Evolutionary conservation across 2,329 filamentous ascomycete genomes (phyloP).

Genomic region (Fusarium anthophilum): DNA sequence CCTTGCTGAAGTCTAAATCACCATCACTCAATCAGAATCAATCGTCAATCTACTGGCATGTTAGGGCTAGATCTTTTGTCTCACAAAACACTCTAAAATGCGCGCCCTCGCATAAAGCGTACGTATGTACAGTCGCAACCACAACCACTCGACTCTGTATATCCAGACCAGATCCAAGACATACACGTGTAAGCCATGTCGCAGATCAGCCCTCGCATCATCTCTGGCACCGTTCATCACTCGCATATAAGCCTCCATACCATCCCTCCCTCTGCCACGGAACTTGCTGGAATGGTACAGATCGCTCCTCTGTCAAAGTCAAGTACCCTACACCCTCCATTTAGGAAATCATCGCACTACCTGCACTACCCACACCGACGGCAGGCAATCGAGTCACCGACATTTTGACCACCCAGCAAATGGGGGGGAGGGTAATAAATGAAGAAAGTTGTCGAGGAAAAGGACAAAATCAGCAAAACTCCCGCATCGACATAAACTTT

Average conservation of each 20-base stretch:
- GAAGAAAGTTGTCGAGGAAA: not conserved
- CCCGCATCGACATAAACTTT: not conserved
- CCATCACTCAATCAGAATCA: not conserved
- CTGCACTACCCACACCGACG: not conserved
- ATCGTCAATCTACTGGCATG: conserved; percentile 7
- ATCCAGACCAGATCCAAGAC: not conserved
- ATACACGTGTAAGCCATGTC: conserved; percentile 23
- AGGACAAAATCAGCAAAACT: not conserved
- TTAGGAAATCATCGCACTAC: not conserved
- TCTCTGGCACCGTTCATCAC: not conserved
- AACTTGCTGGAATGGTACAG: conserved; percentile 19
- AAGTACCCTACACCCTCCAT: conserved; percentile 8
- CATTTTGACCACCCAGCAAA: not conserved
- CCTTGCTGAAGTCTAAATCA: conserved; percentile 2
- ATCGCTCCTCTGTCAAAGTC: not conserved
- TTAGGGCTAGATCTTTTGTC: not conserved
- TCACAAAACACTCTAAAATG: not conserved
- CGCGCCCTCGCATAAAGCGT: conserved; percentile 17
- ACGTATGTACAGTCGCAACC: not conserved
- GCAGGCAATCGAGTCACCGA: not conserved
- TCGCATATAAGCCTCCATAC: conserved; percentile 20
- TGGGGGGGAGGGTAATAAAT: not conserved
- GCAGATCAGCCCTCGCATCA: conserved; percentile 7
- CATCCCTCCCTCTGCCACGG: not conserved
- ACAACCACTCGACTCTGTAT: not conserved